Conservation (phyloP, 2,329 filamentous ascomycete species). For the Phaeosphaeria sp. region DNA sequence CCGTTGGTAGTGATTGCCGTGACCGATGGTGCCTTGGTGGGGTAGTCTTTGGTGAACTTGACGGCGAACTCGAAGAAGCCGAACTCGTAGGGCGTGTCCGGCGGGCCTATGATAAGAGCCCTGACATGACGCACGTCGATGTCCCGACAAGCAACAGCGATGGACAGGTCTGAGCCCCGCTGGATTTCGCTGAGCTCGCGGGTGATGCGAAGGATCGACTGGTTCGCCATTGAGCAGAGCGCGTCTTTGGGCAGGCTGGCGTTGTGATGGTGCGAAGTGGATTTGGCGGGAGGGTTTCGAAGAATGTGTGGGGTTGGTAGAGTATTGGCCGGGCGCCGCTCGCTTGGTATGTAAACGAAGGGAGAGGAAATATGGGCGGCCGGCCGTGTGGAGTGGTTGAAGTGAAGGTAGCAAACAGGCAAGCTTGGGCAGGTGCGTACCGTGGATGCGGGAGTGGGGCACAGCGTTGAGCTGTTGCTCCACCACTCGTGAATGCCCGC, state of each 20-base stretch:
- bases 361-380: constrained; percentile 6
- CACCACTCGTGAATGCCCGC: neutral
- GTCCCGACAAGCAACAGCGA: constrained; percentile 87
- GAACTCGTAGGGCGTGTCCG: constrained; percentile 95
- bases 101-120: constrained; percentile 88
- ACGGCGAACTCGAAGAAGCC: constrained; percentile 94
- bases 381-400: constrained; percentile 6
- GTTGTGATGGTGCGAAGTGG: neutral
- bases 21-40: constrained; percentile 66
- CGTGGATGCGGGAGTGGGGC: constrained; percentile 1
- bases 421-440: constrained; percentile 11
- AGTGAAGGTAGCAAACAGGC: constrained; percentile 4
- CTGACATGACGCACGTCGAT: constrained; percentile 86
- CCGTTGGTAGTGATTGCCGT: constrained; percentile 82
- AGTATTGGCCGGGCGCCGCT: neutral
- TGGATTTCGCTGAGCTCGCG: constrained; percentile 89
- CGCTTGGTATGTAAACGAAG: neutral
- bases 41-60: constrained; percentile 85
- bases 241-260: constrained; percentile 6
- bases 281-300: neutral
- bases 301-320: neutral
- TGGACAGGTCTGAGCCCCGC: constrained; percentile 80
- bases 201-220: constrained; percentile 86
- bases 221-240: constrained; percentile 69
- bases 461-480: neutral